Base-by-base conservation (phyloP, 805 yeast species). In the Yarrowia divulgata region DNA sequence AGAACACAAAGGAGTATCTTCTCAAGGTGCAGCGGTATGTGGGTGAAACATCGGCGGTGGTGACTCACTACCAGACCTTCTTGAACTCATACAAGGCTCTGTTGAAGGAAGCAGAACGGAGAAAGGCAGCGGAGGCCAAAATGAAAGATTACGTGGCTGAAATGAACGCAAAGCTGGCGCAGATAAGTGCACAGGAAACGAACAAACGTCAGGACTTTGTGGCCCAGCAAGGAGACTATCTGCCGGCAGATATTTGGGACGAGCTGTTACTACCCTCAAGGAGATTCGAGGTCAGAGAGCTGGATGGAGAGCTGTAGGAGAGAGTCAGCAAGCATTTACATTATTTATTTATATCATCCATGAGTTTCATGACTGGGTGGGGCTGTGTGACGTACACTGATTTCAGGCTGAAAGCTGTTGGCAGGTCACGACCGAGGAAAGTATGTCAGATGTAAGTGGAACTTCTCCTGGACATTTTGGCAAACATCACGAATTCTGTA, bases 231-330 rank as follows among this genome's bases (percentile, higher is more conserved):
- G 66, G 66, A 1, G 66, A 60, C 13, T 60, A 60, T 45, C 66
- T 60, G 29, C 66, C 66, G 8, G 66, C 52, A 35, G 66, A 60
- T 43, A 60, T 60, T 8, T 60, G 66, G 66, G 66, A 60, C 19
- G 66, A 45, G 37, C 32, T 60, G 18, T 8, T 60, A 10, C 42
- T 43, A 3, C 66, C 66, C 1, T 29, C 66, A 1, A 60, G 40
- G 18, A 60, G 42, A 8, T 60, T 23, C 18, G 66, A 60, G 18
- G 52, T 45, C 4, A 32, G 52, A 18, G 66, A 60, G 34, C 9
- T 60, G 32, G 66, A 60, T 34, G 32, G 66, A 3, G 60, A 16
- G 32, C 4, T 54, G 34, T 54, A 52, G 60, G 13, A 3, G 19
- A 16, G 23, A 19, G 18, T 3, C 18, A 8, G n/a, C 16, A 23